A percentile compares a stretch with the other conserved stretches of the same genome.
Conservation (phyloP, 1,139 yeast species). For the Protomyces arabidopsidicola region DNA sequence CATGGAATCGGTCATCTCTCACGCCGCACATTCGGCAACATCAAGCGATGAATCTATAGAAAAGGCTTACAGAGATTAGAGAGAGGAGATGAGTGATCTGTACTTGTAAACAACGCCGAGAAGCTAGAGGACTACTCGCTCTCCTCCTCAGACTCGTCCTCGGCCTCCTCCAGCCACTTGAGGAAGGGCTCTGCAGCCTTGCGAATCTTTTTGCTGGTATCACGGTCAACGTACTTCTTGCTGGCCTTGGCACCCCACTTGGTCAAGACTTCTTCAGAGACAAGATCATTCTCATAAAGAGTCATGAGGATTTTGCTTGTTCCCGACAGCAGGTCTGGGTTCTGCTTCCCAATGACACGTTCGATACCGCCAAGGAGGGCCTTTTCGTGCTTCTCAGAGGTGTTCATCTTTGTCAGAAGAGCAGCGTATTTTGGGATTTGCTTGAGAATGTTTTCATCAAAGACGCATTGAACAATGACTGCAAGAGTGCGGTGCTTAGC, state of each 20-base stretch:
- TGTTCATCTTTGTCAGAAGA: conserved; percentile 62
- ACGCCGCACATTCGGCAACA: no score
- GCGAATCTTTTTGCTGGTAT: conserved; percentile 85
- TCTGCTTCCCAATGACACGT: conserved; percentile 80
- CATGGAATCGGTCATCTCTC: no score
- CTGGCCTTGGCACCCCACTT: conserved; percentile 91
- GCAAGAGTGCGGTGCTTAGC: conserved; percentile 75
- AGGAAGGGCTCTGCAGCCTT: conserved; percentile 94
- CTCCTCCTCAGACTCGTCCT: conserved; percentile 52
- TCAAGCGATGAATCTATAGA: no score
- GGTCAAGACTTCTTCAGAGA: conserved; percentile 73
- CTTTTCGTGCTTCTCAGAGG: conserved; percentile 62
- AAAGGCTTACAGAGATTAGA: not conserved
- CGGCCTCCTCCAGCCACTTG: conserved; percentile 93
- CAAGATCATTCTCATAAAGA: conserved; percentile 75
- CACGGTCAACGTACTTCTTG: conserved; percentile 90
- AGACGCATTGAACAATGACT: conserved; percentile 85
- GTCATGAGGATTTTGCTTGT: conserved; percentile 78
- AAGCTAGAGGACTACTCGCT: not conserved
- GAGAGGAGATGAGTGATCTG: not conserved
- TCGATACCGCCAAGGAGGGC: conserved; percentile 94
- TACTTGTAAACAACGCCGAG: not conserved
- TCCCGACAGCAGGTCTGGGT: conserved; percentile 65
- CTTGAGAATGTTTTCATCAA: conserved; percentile 68
- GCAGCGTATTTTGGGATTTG: conserved; percentile 52